Conservation (phyloP, 768 basidiomycete genomes). For the Myochromella boudieri region DNA sequence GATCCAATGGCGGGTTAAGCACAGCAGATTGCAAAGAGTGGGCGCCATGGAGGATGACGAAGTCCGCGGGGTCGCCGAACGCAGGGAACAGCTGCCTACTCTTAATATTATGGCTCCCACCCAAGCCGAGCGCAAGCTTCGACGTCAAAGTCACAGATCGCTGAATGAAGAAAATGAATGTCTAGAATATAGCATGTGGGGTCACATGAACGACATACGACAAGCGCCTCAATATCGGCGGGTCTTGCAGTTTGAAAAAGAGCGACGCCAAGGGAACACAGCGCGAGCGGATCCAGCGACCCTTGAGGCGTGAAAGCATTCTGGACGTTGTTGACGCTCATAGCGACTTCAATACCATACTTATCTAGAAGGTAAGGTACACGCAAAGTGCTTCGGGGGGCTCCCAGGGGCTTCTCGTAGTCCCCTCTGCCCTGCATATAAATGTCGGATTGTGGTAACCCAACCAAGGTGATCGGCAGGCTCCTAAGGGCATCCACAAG, state of each 20-base stretch:
- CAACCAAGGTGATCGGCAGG: conserved; percentile 53
- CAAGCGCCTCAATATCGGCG: conserved; percentile 42
- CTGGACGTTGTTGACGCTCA: conserved; percentile 65
- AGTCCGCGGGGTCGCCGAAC: conserved; percentile 49
- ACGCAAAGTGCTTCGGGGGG: conserved; percentile 55
- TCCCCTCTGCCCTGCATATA: conserved; percentile 62
- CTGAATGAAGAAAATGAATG: conserved; percentile 28
- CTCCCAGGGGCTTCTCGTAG: conserved; percentile 32
- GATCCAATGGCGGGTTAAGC: conserved; percentile 47
- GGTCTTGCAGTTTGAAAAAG: conserved; percentile 59
- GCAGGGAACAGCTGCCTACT: conserved; percentile 33
- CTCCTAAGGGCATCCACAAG: conserved; percentile 38
- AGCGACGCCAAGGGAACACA: conserved; percentile 58
- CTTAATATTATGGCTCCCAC: conserved; percentile 19
- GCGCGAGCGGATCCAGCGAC: conserved; percentile 56
- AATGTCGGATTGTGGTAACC: conserved; percentile 62
- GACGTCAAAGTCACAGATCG: conserved; percentile 51
- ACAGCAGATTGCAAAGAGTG: conserved; percentile 43
- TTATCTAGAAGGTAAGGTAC: conserved; percentile 45
- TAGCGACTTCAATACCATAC: conserved; percentile 48
- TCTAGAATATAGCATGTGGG: too few relatives aligned
- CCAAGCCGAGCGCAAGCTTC: conserved; percentile 47
- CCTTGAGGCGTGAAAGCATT: conserved; percentile 75
- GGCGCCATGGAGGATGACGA: conserved; percentile 56
- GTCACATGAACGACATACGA: too few relatives aligned